Percentiles rank a stretch among this genome's conserved stretches.
Conservation (phyloP, 495 filamentous ascomycete genomes). For the Aspergillus conjunctus region DNA sequence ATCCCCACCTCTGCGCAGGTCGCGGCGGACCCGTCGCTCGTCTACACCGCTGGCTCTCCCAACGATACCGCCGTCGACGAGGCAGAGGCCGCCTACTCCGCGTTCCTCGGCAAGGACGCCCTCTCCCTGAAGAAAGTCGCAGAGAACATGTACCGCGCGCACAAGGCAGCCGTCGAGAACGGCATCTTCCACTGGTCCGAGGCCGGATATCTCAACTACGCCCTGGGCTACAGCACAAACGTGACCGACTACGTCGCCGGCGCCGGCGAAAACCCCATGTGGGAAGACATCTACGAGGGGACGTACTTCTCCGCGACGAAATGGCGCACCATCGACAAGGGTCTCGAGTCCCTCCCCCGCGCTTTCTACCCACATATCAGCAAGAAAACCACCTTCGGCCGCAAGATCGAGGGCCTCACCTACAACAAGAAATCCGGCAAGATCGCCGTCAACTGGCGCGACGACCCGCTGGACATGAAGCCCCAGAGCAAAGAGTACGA, state of each 20-base stretch:
- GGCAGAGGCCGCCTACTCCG: slow-evolving; percentile 37
- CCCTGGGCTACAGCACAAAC: slow-evolving; percentile 55
- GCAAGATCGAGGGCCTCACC: slow-evolving; percentile 49
- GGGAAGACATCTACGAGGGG: slow-evolving; percentile 44
- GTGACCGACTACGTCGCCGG: slow-evolving; percentile 53
- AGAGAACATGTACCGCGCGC: slow-evolving; percentile 63
- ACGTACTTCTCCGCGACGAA: slow-evolving; percentile 61
- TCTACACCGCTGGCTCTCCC: slow-evolving; percentile 31
- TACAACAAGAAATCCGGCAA: slow-evolving; percentile 45
- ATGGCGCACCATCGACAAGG: slow-evolving; percentile 68
- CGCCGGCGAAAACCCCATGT: slow-evolving; percentile 28
- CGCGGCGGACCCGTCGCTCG: slow-evolving; percentile 33
- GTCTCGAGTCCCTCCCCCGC: slow-evolving; percentile 58
- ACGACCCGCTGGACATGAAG: slow-evolving; percentile 39
- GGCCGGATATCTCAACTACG: slow-evolving; percentile 61
- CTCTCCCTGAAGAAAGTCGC: slow-evolving; percentile 47
- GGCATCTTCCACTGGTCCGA: slow-evolving; percentile 59
- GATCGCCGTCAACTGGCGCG: slow-evolving; percentile 51
- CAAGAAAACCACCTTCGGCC: slow-evolving; percentile 55
- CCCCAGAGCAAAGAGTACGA: slow-evolving; percentile 59
- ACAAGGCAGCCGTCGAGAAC: slow-evolving; percentile 47
- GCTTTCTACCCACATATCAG: slow-evolving; percentile 63
- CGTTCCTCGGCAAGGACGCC: slow-evolving; percentile 28
- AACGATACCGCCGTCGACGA: slow-evolving; percentile 40
- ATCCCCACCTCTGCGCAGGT: slow-evolving; percentile 44